Evolutionary conservation across 345 rosid genomes (phyloP).

Genomic region (Lenwebbia sp.): DNA sequence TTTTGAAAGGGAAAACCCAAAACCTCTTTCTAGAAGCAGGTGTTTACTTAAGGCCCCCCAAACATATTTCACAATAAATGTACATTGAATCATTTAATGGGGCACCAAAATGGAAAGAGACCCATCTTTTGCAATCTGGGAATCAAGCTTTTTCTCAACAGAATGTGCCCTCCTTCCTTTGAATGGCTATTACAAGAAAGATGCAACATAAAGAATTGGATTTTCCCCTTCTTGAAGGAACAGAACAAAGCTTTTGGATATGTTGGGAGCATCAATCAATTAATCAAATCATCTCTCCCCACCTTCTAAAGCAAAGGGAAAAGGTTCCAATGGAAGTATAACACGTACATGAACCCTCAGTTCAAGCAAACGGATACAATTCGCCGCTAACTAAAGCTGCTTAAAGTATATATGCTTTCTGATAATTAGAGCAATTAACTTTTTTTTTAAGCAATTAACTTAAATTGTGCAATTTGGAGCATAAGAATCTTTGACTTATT

Average conservation of each 20-base stretch:
- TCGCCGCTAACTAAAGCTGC: not conserved
- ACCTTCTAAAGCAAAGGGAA: not conserved
- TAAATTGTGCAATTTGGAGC: not conserved
- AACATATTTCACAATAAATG: not conserved
- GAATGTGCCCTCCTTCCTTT: not conserved
- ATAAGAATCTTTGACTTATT: not conserved
- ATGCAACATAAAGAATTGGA: not conserved
- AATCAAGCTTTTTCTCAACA: not conserved
- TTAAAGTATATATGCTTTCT: not conserved
- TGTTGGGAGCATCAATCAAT: not conserved
- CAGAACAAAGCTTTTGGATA: not conserved
- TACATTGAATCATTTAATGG: not conserved
- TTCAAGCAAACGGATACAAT: not conserved
- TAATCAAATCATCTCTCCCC: not conserved
- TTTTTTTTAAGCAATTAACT: not conserved
- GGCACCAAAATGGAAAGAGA: not conserved
- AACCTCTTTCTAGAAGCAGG: not conserved
- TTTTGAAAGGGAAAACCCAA: not conserved
- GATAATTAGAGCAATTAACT: not conserved
- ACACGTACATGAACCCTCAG: not conserved
- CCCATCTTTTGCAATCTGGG: not conserved
- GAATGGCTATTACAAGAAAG: not conserved
- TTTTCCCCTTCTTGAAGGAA: not conserved
- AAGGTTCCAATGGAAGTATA: not conserved
- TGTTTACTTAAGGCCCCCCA: not conserved